Conservation (phyloP, 1,284 basidiomycete species). For the Cutaneotrichosporon cyanovorans region DNA sequence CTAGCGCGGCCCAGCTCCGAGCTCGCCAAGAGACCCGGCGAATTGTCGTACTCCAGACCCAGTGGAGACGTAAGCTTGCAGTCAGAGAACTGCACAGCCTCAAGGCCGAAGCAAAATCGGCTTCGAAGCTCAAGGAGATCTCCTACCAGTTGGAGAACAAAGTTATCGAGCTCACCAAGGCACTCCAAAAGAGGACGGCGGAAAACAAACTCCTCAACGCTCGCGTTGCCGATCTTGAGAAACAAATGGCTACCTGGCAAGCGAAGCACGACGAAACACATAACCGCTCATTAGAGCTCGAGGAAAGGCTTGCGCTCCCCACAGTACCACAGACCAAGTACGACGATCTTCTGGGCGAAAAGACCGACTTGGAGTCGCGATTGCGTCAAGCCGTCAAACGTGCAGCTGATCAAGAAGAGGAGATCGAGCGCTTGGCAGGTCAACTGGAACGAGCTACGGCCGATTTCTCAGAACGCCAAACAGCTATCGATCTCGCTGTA, state of each 20-base stretch:
- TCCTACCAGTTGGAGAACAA: constrained; percentile 98
- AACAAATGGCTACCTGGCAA: constrained; percentile 76
- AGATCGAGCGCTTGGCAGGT: constrained; percentile 69
- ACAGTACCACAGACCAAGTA: constrained; percentile 68
- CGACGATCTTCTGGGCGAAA: constrained; percentile 68
- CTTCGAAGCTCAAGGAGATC: constrained; percentile 97
- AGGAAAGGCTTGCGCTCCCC: constrained; percentile 61
- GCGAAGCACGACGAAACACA: constrained; percentile 86
- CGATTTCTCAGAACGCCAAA: constrained; percentile 74
- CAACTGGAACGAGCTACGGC: constrained; percentile 54
- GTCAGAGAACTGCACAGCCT: constrained; percentile 75
- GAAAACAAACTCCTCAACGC: constrained; percentile 83
- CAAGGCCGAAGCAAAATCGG: constrained; percentile 87
- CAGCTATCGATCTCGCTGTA: constrained; percentile 48
- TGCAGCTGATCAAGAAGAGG: constrained; percentile 73
- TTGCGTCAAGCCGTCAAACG: constrained; percentile 67
- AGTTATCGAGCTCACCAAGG: constrained; percentile 96
- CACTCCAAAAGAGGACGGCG: constrained; percentile 79
- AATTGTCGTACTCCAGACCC: constrained; percentile 84
- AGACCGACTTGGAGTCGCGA: constrained; percentile 72
- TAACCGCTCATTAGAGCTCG: constrained; percentile 63
- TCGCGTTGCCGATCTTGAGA: constrained; percentile 70
- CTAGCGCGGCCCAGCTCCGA: constrained; percentile 59
- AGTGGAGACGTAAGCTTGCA: constrained; percentile 80
- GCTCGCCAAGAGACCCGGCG: constrained; percentile 61